Conservation (phyloP, 2,329 filamentous ascomycete species). For the Exophiala aquamarina region DNA sequence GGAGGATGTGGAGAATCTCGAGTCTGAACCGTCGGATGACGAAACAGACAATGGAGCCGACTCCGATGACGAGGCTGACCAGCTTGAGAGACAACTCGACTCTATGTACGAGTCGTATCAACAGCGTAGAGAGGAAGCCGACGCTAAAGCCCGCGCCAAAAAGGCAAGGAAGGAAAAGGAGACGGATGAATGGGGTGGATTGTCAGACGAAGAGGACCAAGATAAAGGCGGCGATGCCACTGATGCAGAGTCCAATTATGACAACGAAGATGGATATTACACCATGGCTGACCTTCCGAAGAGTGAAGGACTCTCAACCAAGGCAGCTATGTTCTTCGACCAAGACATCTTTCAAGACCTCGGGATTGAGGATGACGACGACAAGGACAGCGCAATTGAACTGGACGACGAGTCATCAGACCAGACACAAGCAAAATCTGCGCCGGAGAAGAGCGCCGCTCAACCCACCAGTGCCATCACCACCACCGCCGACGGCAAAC, state of each 20-base stretch:
- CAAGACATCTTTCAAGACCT: constrained; percentile 93
- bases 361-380: constrained; percentile 57
- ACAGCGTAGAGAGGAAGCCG: constrained; percentile 72
- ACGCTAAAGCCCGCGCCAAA: constrained; percentile 89
- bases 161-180: constrained; percentile 77
- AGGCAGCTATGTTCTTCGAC: constrained; percentile 85
- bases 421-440: constrained; percentile 12
- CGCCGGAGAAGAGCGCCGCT: too few species aligned
- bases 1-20: constrained; percentile 58
- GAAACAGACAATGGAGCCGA: constrained; percentile 56
- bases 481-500: constrained; percentile 27
- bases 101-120: constrained; percentile 83
- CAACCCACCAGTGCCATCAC: too few species aligned
- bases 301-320: constrained; percentile 68
- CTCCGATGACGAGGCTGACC: constrained; percentile 77
- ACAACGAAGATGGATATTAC: constrained; percentile 35
- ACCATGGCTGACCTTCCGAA: constrained; percentile 24
- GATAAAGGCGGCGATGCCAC: constrained; percentile 48
- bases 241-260: constrained; percentile 31
- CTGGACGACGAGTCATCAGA: constrained; percentile 33
- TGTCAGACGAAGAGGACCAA: constrained; percentile 68
- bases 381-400: constrained; percentile 39
- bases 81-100: constrained; percentile 81
- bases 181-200: constrained; percentile 89
- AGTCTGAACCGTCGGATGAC: constrained; percentile 58